Percentiles rank a stretch among this genome's conserved stretches.
Evolutionary conservation across 345 rosid species (phyloP).

Genomic region (Hypericum perforatum): DNA sequence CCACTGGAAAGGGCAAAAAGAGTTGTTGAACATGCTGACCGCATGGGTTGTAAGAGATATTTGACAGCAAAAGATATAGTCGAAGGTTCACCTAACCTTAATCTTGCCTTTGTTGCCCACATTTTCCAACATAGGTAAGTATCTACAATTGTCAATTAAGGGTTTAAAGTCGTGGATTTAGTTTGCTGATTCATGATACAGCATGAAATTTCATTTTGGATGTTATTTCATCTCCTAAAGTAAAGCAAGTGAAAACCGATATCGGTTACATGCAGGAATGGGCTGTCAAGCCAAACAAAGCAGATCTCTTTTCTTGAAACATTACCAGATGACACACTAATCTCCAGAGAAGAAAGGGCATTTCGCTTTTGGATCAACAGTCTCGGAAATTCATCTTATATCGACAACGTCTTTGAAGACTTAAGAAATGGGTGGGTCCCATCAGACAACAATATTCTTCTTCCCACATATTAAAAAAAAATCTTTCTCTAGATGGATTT

Average conservation of each 20-base stretch:
- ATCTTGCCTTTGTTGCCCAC: conserved; percentile 97
- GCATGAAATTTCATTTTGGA: neutral
- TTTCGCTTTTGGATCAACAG: conserved; percentile 98
- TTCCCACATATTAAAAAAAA: neutral
- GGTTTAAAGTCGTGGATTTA: neutral
- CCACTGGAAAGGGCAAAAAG: conserved; percentile 62
- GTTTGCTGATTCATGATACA: too few relatives aligned
- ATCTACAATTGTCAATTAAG: neutral
- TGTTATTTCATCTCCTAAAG: neutral
- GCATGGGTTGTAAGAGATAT: conserved; percentile 97
- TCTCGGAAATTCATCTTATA: conserved; percentile 62
- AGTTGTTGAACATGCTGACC: conserved; percentile 93
- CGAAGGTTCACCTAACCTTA: conserved; percentile 95
- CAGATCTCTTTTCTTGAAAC: conserved; percentile 77
- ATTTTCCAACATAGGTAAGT: conserved; percentile 92
- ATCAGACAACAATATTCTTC: conserved; percentile 1
- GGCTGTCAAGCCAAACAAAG: conserved; percentile 72
- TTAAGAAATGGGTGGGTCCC: conserved; percentile 82
- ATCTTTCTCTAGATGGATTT: too few relatives aligned
- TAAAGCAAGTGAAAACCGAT: conserved; percentile 5
- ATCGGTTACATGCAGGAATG: conserved; percentile 50
- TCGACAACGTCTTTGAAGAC: conserved; percentile 91
- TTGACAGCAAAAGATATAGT: conserved; percentile 88
- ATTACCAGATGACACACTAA: conserved; percentile 68
- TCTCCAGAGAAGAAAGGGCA: conserved; percentile 90